Base-by-base conservation (phyloP, 345 rosid species). In the Hypericum perforatum region DNA sequence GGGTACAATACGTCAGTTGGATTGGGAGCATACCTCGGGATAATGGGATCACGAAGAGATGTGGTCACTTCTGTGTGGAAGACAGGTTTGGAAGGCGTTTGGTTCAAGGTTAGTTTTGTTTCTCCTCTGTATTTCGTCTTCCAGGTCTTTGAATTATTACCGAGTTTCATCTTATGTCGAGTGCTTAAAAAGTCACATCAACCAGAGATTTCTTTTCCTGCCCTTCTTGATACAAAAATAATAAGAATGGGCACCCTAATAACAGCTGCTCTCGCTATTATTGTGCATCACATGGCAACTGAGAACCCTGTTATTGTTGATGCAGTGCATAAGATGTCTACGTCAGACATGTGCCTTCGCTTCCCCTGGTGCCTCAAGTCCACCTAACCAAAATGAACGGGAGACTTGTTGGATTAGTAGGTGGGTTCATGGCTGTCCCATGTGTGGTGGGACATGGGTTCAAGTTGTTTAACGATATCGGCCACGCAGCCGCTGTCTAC, bases 361-460 rank as follows among this genome's bases (percentile, higher is more conserved):
- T 40, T 80, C 89, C 13, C 74, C 89, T 0, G 77, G 82, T 61
- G 57, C 82, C 2, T 49, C 78, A 41, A 72, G 69, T 56, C 74
- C 73, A 52, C 55, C 80, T 14, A 75, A 71, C 66, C 82, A 69
- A 41, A 88, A 70, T 39, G 94, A 86, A 36, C 72, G 87, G 16
- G 95, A 86, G 68, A 70, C 66, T 7, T 88, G 85, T 95, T 92
- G 95, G 95, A 85, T 88, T 51, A 89, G 99, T 76, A 90, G 91
- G 5, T 92, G 99, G 99, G 91, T 83, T 32, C 79, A 77, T 41
- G 88, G 97, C 45, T 92, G 99, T 68, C 98, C 98, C 9, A 89
- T 89, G 89, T 92, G 98, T 7, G 95, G 97, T 40, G 98, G 97
- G 57, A 76, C 95, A 7, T 92, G 97, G 98, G 94, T 92, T 64